Evolutionary conservation across 1,284 basidiomycete species (phyloP).

Genomic region (Ganoderma boninense): DNA sequence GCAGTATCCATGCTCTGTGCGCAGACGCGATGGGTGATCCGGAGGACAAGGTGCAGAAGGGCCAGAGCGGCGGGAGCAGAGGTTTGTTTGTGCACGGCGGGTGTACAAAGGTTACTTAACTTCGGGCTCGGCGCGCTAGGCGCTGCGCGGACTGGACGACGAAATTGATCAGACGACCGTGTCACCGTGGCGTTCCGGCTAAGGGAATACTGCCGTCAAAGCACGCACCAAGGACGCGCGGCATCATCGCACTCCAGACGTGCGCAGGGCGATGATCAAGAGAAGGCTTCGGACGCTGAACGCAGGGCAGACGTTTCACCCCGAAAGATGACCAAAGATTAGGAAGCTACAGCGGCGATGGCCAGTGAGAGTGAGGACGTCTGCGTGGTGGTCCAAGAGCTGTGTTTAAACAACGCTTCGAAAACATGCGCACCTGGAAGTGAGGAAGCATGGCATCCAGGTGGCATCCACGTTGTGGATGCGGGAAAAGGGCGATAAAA

Average conservation of each 20-base stretch:
- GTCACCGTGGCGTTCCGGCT: constrained; percentile 7
- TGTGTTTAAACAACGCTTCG: neutral
- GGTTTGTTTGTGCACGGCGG: constrained; percentile 8
- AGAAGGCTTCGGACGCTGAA: neutral
- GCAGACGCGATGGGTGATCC: neutral
- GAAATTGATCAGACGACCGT: constrained; percentile 8
- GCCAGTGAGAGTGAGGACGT: neutral
- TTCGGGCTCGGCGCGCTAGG: neutral
- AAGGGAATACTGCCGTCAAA: constrained; percentile 23
- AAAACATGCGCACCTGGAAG: neutral
- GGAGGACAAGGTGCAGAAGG: neutral
- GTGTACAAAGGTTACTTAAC: constrained; percentile 4
- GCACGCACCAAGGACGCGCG: constrained; percentile 33
- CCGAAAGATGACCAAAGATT: neutral
- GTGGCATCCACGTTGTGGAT: constrained; percentile 5
- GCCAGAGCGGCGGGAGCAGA: neutral
- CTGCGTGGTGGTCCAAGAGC: neutral
- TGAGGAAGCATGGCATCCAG: constrained; percentile 4
- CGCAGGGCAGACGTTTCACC: neutral
- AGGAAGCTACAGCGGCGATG: neutral
- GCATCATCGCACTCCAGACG: constrained; percentile 33
- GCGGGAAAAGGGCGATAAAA: neutral
- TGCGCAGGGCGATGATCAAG: constrained; percentile 20
- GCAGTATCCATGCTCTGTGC: neutral
- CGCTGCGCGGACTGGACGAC: constrained; percentile 1